Evolutionary conservation across 2,329 filamentous ascomycete genomes (phyloP).

Genomic region (Waltergamsia citrina): DNA sequence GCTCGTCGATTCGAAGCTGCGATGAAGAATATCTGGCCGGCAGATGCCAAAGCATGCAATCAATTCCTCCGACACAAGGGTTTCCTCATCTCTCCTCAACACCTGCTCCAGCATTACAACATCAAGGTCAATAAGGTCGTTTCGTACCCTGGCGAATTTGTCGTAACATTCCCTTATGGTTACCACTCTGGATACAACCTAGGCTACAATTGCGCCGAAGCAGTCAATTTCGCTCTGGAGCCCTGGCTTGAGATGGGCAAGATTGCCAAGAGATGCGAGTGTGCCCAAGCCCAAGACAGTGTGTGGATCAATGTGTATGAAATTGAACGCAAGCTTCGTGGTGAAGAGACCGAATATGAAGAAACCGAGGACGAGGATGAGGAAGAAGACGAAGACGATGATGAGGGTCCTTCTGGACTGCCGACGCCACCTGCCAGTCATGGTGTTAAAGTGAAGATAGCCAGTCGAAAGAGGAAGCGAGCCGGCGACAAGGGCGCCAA

Average conservation of each 20-base stretch:
- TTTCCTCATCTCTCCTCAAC: slow-evolving; percentile 86
- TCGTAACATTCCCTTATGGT: slow-evolving; percentile 96
- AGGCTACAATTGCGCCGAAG: slow-evolving; percentile 97
- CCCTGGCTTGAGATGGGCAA: slow-evolving; percentile 92
- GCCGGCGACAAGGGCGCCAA: slow-evolving; percentile 27
- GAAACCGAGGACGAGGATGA: slow-evolving; percentile 67
- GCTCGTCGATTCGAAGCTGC: slow-evolving; percentile 85
- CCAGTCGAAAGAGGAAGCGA: slow-evolving; percentile 51
- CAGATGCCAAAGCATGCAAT: slow-evolving; percentile 88
- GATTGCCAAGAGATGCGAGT: slow-evolving; percentile 94
- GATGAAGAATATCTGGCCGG: slow-evolving; percentile 93
- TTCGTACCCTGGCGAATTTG: slow-evolving; percentile 93
- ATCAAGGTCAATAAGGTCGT: slow-evolving; percentile 96
- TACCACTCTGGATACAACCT: slow-evolving; percentile 98
- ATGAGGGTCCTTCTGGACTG: slow-evolving; percentile 56
- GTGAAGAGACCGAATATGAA: slow-evolving; percentile 79
- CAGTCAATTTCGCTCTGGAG: slow-evolving; percentile 95
- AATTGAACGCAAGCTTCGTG: slow-evolving; percentile 86
- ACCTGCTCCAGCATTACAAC: slow-evolving; percentile 78
- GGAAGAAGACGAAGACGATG: slow-evolving; percentile 51
- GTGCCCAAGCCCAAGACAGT: slow-evolving; percentile 88
- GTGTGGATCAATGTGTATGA: slow-evolving; percentile 97
- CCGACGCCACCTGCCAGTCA: slow-evolving; percentile 72
- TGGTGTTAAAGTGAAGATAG: slow-evolving; percentile 54
- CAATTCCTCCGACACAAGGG: slow-evolving; percentile 97